Conservation (phyloP, 2,329 filamentous ascomycete genomes). For the Exophiala oligosperma region DNA sequence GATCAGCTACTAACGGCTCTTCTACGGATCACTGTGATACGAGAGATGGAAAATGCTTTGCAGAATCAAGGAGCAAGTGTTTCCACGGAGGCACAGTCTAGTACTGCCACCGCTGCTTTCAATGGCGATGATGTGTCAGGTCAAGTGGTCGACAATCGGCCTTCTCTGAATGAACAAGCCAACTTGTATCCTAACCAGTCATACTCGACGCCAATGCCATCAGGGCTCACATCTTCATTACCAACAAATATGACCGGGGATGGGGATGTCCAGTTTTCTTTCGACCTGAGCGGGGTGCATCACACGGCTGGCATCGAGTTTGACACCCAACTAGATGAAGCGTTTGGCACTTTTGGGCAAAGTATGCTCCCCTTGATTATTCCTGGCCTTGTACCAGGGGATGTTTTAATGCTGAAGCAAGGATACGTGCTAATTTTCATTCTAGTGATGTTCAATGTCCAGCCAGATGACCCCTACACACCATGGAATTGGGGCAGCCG, state of each 20-base stretch:
- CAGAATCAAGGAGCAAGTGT: background rate
- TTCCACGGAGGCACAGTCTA: background rate
- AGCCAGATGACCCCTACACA: conserved; percentile 10
- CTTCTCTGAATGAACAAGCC: background rate
- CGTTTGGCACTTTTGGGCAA: conserved; percentile 14
- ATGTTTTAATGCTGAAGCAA: no score
- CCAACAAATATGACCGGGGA: background rate
- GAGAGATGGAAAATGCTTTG: conserved; percentile 20
- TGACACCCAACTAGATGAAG: conserved; percentile 11
- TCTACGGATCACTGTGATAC: conserved; percentile 28
- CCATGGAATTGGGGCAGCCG: conserved; percentile 14
- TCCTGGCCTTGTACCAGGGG: no score
- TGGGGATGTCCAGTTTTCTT: background rate
- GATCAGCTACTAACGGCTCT: conserved; percentile 31
- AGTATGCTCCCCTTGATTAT: background rate
- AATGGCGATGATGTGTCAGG: background rate
- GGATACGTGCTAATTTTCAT: background rate
- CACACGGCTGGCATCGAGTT: conserved; percentile 5
- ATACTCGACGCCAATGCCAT: background rate
- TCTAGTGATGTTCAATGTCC: conserved; percentile 14
- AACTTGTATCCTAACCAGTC: background rate
- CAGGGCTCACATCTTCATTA: background rate
- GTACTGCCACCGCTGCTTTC: background rate
- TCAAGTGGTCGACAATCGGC: background rate
- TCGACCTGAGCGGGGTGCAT: background rate